Evolutionary conservation across 176 grass and related monocot species (phyloP).

Genomic region (Avena insularis): DNA sequence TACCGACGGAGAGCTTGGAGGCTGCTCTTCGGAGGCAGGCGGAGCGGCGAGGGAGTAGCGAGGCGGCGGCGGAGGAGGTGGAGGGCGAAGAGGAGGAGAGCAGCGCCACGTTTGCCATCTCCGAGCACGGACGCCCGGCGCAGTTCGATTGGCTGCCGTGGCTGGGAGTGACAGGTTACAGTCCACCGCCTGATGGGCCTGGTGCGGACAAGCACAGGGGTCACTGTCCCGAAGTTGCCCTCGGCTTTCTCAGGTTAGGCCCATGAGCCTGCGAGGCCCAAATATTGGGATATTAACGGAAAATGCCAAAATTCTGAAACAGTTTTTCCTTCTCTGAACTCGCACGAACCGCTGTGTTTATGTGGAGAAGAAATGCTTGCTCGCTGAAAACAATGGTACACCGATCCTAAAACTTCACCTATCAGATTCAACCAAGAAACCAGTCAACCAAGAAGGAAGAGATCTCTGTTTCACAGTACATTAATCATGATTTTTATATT

Average conservation of each 20-base stretch:
- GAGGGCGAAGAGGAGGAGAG: slow-evolving; percentile 33
- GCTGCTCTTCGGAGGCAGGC: not conserved
- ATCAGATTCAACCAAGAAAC: no score
- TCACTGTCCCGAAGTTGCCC: not conserved
- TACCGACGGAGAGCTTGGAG: slow-evolving; percentile 40
- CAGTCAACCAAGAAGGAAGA: no score
- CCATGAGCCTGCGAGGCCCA: not conserved
- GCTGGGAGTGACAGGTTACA: slow-evolving; percentile 3
- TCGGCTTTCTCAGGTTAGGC: not conserved
- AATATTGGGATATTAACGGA: no score
- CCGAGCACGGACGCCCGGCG: slow-evolving; percentile 1
- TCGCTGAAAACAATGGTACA: no score
- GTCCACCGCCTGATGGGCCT: not conserved
- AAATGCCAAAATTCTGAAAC: not conserved
- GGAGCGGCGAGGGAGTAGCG: slow-evolving; percentile 14
- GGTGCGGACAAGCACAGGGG: not conserved
- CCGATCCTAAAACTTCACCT: no score
- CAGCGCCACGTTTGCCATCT: slow-evolving; percentile 50
- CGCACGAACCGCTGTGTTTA: not conserved
- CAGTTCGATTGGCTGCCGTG: slow-evolving; percentile 26
- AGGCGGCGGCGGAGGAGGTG: slow-evolving; percentile 19
- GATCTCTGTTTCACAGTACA: no score
- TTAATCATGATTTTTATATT: no score
- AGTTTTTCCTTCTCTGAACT: not conserved
- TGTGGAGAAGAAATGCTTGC: no score